Evolutionary conservation across 352 stramenopile species (phyloP), one percentile per base, ranked within the genome.

Genomic region (Globisporangium nagaii): DNA sequence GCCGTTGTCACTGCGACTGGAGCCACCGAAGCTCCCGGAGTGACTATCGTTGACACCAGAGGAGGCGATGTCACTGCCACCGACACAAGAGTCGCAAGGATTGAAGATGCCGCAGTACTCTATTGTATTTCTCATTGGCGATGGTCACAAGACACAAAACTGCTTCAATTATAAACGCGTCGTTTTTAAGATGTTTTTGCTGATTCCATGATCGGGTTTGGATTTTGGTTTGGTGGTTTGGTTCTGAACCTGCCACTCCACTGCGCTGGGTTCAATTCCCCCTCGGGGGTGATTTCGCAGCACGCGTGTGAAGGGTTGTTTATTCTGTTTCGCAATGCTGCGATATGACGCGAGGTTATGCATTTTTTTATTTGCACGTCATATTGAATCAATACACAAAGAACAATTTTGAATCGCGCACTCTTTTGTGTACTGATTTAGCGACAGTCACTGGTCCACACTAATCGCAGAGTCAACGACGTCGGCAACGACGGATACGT

Each of bases 141-240:
- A 43, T 10, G 13, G 32, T 6, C 13, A 31, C 20, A 7, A 43
- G 7, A 2, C 13, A 25, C 32, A 44, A 53, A 42, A 30, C n/a
- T 43, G 46, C 32, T 43, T 17, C 1, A n/a, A 52, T 30, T 52
- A 41, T 13, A 13, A n/a, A n/a, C 19, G n/a, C 44, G 30, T 28
- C 46, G 34, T 32, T 27, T 43, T 53, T 35, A 19, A 53, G 32
- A 53, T 35, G n/a, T n/a, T n/a, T n/a, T n/a, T n/a, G n/a, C n/a
- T n/a, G n/a, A 44, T 34, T n/a, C 20, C n/a, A 7, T 45, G 20
- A 35, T n/a, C n/a, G 20, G 42, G 57, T 39, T 20, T 19, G 34
- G 19, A 27, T 42, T 44, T 44, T 63, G 49, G 34, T 63, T 13
- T 63, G 56, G 49, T 49, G 28, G 48, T 62, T 50, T 63, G 41